phyloP scores from a whole-genome alignment of 306 rosid genomes.

The Prunus armeniaca region DNA sequence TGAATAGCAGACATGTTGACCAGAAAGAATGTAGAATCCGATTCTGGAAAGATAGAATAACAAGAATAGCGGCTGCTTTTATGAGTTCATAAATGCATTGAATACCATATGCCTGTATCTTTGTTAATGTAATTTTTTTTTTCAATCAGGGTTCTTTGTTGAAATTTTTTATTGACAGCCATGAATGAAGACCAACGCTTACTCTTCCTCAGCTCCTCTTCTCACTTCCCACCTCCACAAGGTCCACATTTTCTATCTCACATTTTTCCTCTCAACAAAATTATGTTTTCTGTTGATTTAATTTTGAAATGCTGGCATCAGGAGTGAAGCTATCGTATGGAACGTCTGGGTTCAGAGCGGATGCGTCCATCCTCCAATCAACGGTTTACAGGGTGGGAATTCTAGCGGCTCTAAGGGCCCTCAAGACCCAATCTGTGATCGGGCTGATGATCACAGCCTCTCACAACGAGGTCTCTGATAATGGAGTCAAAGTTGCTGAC shows the following conservation, averaged over 20 bases:
- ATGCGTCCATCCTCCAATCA: constrained; percentile 65
- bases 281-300: background rate
- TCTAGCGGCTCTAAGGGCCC: constrained; percentile 74
- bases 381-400: constrained; percentile 70
- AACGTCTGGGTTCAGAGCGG: constrained; percentile 82
- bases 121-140: background rate
- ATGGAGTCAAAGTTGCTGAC: constrained; percentile 87
- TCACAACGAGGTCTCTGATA: constrained; percentile 78
- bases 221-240: constrained; percentile 56
- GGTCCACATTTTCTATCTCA: constrained; percentile 29
- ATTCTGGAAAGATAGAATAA: background rate
- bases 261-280: background rate
- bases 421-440: constrained; percentile 52
- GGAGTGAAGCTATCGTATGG: constrained; percentile 76
- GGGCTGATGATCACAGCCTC: constrained; percentile 94
- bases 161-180: background rate
- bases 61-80: background rate
- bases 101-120: no score
- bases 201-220: constrained; percentile 52
- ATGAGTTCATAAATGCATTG: background rate
- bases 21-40: background rate
- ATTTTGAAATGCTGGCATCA: constrained; percentile 12
- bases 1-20: background rate
- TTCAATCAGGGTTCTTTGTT: constrained; percentile 1
- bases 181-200: constrained; percentile 65